Evolutionary conservation across 2,329 filamentous ascomycete species (phyloP).

Genomic region (Clonostachys rhizophaga): DNA sequence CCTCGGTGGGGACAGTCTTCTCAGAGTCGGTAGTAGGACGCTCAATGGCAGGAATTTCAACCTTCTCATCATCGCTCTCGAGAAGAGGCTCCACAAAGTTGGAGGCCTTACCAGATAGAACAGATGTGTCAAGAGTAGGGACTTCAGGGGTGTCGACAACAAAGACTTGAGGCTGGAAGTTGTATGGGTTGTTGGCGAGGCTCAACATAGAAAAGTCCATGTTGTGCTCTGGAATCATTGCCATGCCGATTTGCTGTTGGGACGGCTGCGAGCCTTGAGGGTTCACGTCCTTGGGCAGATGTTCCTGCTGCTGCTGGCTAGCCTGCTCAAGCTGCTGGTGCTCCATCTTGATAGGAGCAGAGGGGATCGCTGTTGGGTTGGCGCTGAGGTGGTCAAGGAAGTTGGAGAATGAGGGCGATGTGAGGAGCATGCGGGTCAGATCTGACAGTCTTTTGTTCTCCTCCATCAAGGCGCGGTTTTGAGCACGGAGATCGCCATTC

Average conservation of each 20-base stretch:
- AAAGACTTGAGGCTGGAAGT: conserved; percentile 68
- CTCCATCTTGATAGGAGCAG: conserved; percentile 16
- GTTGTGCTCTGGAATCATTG: conserved; percentile 75
- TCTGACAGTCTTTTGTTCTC: conserved; percentile 80
- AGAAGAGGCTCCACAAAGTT: conserved; percentile 40
- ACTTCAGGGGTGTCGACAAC: conserved; percentile 69
- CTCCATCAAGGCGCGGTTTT: conserved; percentile 78
- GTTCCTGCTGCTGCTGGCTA: conserved; percentile 26
- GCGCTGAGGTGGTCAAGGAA: conserved; percentile 69
- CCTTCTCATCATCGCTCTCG: conserved; percentile 45
- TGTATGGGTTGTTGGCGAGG: conserved; percentile 49
- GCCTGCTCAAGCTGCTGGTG: conserved; percentile 37
- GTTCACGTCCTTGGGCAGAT: conserved; percentile 62
- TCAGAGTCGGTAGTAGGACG: conserved; percentile 31
- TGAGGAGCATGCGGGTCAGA: conserved; percentile 75
- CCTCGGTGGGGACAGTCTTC: conserved; percentile 16
- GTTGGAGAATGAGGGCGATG: conserved; percentile 76
- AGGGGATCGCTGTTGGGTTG: conserved; percentile 44
- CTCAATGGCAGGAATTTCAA: conserved; percentile 50
- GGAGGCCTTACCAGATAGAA: conserved; percentile 68
- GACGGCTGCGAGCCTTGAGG: conserved; percentile 50
- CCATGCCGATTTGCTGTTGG: conserved; percentile 70
- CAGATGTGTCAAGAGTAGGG: conserved; percentile 54
- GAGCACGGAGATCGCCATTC: conserved; percentile 70
- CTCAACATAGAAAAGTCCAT: conserved; percentile 72